Evolutionary conservation across 2,329 filamentous ascomycete species (phyloP).

Genomic region (Botryotinia calthae): DNA sequence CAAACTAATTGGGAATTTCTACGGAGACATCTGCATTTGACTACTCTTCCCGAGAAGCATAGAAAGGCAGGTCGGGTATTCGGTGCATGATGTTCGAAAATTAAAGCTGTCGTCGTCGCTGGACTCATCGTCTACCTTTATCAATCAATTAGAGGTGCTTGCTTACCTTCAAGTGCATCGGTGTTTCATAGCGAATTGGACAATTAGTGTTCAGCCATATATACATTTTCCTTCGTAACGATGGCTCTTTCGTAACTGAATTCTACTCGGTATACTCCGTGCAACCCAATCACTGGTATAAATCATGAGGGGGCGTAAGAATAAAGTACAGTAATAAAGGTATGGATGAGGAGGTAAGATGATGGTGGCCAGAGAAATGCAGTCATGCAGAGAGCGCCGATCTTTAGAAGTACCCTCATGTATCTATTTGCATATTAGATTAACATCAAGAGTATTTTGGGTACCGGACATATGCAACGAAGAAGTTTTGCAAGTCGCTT

Average conservation of each 20-base stretch:
- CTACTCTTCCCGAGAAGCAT: background rate
- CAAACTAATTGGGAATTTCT: background rate
- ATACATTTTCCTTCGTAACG: background rate
- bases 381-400: background rate
- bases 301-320: constrained; percentile 3
- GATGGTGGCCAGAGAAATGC: constrained; percentile 19
- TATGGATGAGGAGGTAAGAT: background rate
- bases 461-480: background rate
- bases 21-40: background rate
- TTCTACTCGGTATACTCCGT: constrained; percentile 16
- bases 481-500: constrained; percentile 3
- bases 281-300: background rate
- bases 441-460: background rate
- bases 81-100: background rate
- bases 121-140: background rate
- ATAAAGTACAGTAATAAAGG: background rate
- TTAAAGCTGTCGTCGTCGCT: background rate
- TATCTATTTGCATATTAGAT: background rate
- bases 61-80: background rate
- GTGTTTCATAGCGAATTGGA: constrained; percentile 12
- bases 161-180: background rate
- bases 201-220: constrained; percentile 5
- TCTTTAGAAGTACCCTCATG: background rate
- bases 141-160: background rate
- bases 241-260: background rate